phyloP scores from a whole-genome alignment of 768 basidiomycete species.

The Ephemerocybe angulata region DNA sequence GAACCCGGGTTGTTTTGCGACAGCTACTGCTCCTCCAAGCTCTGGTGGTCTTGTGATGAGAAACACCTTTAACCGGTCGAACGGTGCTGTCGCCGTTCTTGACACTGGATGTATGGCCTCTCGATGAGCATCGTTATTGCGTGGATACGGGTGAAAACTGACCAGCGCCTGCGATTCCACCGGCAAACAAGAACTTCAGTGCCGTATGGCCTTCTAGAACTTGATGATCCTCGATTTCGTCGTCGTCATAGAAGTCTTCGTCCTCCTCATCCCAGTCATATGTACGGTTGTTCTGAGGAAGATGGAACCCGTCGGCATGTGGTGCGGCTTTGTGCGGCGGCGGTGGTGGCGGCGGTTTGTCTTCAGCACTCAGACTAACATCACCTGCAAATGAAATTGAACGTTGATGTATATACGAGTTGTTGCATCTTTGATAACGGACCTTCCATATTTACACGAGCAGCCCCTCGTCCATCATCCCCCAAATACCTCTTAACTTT shows the following conservation, averaged over 20 bases:
- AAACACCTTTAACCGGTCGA: slow-evolving; percentile 95
- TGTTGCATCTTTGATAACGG: slow-evolving; percentile 19
- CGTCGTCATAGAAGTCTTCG: slow-evolving; percentile 41
- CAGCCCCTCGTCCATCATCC: slow-evolving; percentile 73
- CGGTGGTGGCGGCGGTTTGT: slow-evolving; percentile 53
- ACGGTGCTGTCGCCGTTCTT: slow-evolving; percentile 93
- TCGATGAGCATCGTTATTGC: not conserved
- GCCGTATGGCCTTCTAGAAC: slow-evolving; percentile 70
- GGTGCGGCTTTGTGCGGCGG: slow-evolving; percentile 16
- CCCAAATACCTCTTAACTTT: slow-evolving; percentile 64
- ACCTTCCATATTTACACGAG: slow-evolving; percentile 90
- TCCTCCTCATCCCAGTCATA: slow-evolving; percentile 33
- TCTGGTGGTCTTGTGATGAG: slow-evolving; percentile 87
- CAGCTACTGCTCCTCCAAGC: slow-evolving; percentile 51
- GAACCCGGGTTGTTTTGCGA: slow-evolving; percentile 45
- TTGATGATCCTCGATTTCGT: slow-evolving; percentile 57
- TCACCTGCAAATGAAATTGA: slow-evolving; percentile 49
- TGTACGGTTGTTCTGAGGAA: slow-evolving; percentile 11
- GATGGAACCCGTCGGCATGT: slow-evolving; percentile 5
- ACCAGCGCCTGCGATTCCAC: slow-evolving; percentile 94
- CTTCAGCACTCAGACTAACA: slow-evolving; percentile 74
- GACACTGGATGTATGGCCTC: slow-evolving; percentile 59
- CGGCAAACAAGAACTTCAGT: slow-evolving; percentile 87
- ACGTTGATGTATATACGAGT: too few relatives aligned
- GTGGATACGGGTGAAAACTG: slow-evolving; percentile 38